Evolutionary conservation across 257 asterid genomes (phyloP).

Genomic region (Thymus mandschuricus): DNA sequence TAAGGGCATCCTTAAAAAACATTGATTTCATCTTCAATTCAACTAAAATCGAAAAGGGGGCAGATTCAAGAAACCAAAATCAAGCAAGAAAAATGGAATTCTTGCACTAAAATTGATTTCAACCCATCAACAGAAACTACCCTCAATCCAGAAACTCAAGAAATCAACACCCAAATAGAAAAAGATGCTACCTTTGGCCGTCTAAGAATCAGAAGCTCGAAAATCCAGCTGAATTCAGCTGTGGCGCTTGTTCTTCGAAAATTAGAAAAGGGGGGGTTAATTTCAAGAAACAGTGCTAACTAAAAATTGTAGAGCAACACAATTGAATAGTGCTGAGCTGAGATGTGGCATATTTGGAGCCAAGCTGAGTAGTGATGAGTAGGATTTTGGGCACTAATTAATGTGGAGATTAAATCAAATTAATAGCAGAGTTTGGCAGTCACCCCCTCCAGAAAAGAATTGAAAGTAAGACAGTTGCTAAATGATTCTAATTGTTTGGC

Average conservation of each 20-base stretch:
- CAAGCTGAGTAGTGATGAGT: constrained; percentile 5
- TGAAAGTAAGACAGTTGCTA: constrained; percentile 2
- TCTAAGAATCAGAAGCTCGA: neutral
- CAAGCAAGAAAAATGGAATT: neutral
- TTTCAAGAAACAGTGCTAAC: constrained; percentile 22
- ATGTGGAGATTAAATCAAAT: neutral
- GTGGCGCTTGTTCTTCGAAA: neutral
- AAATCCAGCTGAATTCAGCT: constrained; percentile 4
- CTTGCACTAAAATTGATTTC: neutral
- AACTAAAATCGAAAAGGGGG: constrained; percentile 15
- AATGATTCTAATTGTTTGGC: neutral
- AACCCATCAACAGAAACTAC: constrained; percentile 12
- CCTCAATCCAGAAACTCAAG: neutral
- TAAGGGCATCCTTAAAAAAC: constrained; percentile 2
- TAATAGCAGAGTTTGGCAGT: neutral
- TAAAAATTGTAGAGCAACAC: neutral
- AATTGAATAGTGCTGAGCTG: neutral
- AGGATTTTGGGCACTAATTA: constrained; percentile 8
- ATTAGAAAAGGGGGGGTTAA: neutral
- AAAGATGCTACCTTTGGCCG: constrained; percentile 28
- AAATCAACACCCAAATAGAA: neutral
- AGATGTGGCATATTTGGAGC: constrained; percentile 33
- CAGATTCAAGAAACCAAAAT: constrained; percentile 5
- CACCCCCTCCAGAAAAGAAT: too few species aligned
- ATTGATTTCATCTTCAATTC: neutral